Evolutionary conservation across 345 rosid species (phyloP), one percentile per base, ranked within the genome.

Genomic region (Rhodamnia argentea): DNA sequence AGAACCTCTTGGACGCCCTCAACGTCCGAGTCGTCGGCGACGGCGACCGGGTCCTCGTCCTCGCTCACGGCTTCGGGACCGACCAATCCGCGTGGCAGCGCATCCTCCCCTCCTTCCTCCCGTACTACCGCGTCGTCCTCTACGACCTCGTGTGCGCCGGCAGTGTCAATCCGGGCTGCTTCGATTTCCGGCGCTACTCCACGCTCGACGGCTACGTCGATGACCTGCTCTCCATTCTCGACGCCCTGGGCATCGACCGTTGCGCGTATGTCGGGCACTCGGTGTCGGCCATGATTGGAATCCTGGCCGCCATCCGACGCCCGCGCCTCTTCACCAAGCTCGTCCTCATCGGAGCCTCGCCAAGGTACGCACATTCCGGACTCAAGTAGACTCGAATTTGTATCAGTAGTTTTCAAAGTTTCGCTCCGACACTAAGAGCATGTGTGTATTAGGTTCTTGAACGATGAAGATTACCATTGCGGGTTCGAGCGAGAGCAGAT

Each of bases 41-140:
- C 76, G 96, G 98, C 55, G 94, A 94, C 22, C 90, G 86, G 89
- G 64, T 92, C 89, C 87, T 95, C 20, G 94, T 97, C 16, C 85
- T 95, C 10, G 97, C 96, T 13, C 99, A 97, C 64, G 98, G 99
- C 16, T 86, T 94, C 87, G 99, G 99, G 42, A 94, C 98, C 0
- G 99, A 97, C 89, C 99, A 97, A 76, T 94, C 95, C 0, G 95
- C 95, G 2, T 97, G 99, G 99, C 95, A 95, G 58, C 91, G 93
- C 40, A 92, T 97, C 88, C 94, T 97, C 64, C 99, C 96, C 4
- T 90, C 83, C 78, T 92, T 97, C 86, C 86, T 92, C 1, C 91
- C 85, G 5, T 85, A 87, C 83, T 93, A 93, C 88, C 86, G 91
- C 24, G 87, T 97, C 51, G 88, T 96, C 56, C 94, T 97, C 74